phyloP scores from a whole-genome alignment of 2,329 filamentous ascomycete genomes.

The Trichothecium roseum region DNA sequence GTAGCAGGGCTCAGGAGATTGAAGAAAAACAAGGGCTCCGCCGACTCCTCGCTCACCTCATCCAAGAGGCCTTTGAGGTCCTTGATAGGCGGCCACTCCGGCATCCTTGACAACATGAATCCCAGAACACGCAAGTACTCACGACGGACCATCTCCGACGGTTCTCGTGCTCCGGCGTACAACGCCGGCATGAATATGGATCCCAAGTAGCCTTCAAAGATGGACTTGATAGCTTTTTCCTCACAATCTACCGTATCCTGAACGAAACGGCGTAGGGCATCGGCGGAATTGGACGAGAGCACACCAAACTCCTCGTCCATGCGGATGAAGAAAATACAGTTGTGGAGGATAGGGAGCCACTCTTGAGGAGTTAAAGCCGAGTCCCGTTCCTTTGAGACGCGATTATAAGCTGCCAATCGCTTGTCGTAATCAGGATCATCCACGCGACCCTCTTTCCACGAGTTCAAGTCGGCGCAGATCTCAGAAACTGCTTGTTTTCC shows the following conservation, averaged over 20 bases:
- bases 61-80: slow-evolving; percentile 64
- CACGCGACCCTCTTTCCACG: slow-evolving; percentile 59
- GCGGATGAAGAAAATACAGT: slow-evolving; percentile 78
- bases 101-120: slow-evolving; percentile 61
- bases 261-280: slow-evolving; percentile 69
- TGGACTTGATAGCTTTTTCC: slow-evolving; percentile 27
- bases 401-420: slow-evolving; percentile 65
- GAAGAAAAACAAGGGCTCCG: slow-evolving; percentile 70
- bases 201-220: slow-evolving; percentile 49
- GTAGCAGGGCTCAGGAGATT: slow-evolving; percentile 88
- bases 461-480: slow-evolving; percentile 72
- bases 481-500: slow-evolving; percentile 52
- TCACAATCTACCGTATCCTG: slow-evolving; percentile 43
- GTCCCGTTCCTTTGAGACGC: slow-evolving; percentile 55
- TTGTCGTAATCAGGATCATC: slow-evolving; percentile 84
- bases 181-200: slow-evolving; percentile 64
- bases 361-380: slow-evolving; percentile 54
- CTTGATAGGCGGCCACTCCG: slow-evolving; percentile 57
- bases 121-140: slow-evolving; percentile 77
- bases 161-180: slow-evolving; percentile 63
- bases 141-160: slow-evolving; percentile 72
- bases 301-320: slow-evolving; percentile 85
- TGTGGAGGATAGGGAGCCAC: slow-evolving; percentile 83
- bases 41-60: slow-evolving; percentile 50
- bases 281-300: slow-evolving; percentile 67